These are phyloP conservation scores for Solanum arcanum DNA, from an alignment of 257 asterid species.

Conservation along the genomic window DNA sequence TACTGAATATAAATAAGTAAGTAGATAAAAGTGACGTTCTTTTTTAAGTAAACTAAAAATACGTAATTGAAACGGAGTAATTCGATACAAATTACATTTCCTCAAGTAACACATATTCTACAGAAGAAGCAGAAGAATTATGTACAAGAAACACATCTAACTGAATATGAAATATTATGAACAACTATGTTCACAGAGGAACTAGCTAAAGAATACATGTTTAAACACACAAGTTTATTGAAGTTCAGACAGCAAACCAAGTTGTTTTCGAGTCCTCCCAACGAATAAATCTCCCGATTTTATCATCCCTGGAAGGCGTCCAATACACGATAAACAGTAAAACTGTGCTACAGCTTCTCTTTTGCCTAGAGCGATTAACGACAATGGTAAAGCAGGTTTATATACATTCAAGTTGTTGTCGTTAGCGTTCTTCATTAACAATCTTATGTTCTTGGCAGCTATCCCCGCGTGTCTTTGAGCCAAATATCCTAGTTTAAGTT, in stretches of 20 bases:
- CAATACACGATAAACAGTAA: constrained; percentile 32
- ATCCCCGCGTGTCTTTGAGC: constrained; percentile 48
- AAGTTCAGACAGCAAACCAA: constrained; percentile 39
- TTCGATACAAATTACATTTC: neutral
- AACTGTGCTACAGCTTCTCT: constrained; percentile 51
- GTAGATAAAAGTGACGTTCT: neutral
- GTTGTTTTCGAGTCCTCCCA: constrained; percentile 36
- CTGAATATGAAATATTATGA: neutral
- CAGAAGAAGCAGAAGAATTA: neutral
- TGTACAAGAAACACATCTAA: neutral
- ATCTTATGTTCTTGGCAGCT: constrained; percentile 63
- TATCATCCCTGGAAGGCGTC: constrained; percentile 68
- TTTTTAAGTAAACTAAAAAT: neutral
- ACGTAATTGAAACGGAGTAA: neutral
- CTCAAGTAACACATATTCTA: neutral
- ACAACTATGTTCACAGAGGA: neutral
- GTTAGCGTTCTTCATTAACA: constrained; percentile 25
- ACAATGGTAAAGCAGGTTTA: constrained; percentile 46
- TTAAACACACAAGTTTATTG: neutral
- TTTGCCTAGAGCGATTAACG: constrained; percentile 66
- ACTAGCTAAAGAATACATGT: neutral
- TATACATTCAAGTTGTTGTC: constrained; percentile 32
- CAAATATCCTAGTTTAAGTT: constrained; percentile 74
- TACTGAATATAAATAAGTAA: too few relatives aligned
- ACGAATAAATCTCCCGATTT: constrained; percentile 83